Evolutionary conservation across 1,284 basidiomycete genomes (phyloP).

Genomic region (Phlebopus sp.): DNA sequence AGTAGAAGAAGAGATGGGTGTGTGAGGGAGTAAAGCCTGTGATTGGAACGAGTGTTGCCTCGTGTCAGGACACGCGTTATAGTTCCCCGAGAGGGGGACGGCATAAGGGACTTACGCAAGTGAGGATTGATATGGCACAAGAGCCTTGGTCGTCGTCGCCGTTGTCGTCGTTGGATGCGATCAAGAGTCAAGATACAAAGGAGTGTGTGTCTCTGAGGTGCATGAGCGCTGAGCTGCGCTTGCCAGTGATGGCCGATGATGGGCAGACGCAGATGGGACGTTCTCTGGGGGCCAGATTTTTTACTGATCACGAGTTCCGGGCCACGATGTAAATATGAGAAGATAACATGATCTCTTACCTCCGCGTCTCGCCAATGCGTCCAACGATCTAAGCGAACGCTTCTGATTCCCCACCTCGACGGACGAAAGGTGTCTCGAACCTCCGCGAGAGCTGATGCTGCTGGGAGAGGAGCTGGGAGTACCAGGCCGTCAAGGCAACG

Average conservation of each 20-base stretch:
- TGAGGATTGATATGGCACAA: too few species aligned
- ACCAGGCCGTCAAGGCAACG: too few species aligned
- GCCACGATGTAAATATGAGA: neutral
- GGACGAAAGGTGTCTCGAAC: too few species aligned
- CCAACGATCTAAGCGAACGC: too few species aligned
- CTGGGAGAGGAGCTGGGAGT: too few species aligned
- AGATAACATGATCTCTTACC: constrained; percentile 5
- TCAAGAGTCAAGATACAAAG: neutral
- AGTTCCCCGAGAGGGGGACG: constrained; percentile 7
- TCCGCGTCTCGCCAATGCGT: neutral
- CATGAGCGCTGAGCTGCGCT: constrained; percentile 10
- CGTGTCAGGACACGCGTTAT: constrained; percentile 39
- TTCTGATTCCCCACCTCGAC: too few species aligned
- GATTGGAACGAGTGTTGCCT: constrained; percentile 27
- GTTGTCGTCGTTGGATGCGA: neutral
- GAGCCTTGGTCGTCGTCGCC: too few species aligned
- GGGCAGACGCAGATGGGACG: neutral
- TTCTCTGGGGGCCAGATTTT: constrained; percentile 6
- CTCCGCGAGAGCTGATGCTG: too few species aligned
- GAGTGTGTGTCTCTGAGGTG: neutral
- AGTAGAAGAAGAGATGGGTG: too few species aligned
- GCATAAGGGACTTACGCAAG: constrained; percentile 16
- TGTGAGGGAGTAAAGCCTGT: constrained; percentile 4
- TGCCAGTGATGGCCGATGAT: constrained; percentile 10
- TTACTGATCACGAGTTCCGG: constrained; percentile 6